A percentile compares a stretch with the other conserved stretches of the same genome.
These are phyloP conservation scores for Dendrostoma leiphaemia DNA, from an alignment of 2,329 filamentous ascomycete genomes.

Conservation along the genomic window DNA sequence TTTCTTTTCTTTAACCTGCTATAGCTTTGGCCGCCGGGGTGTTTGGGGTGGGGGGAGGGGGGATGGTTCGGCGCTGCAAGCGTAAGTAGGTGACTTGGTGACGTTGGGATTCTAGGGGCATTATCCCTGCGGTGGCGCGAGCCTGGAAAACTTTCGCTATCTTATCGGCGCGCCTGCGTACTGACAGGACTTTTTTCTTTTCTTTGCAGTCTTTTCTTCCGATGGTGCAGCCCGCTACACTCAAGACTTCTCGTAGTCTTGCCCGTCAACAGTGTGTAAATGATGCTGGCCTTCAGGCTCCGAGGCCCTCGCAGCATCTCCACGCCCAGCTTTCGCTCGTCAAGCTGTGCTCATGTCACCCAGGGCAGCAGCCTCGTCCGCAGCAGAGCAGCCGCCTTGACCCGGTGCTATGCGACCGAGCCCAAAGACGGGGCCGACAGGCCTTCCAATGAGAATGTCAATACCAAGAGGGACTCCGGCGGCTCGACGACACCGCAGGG, in stretches of 20 bases:
- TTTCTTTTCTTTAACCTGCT: too few species aligned
- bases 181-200: neutral
- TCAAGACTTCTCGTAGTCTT: neutral
- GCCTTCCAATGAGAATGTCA: neutral
- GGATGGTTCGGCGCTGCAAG: too few species aligned
- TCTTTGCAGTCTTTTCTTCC: neutral
- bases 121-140: conserved; percentile 11
- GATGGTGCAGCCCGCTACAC: neutral
- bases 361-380: neutral
- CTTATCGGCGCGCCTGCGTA: conserved; percentile 6
- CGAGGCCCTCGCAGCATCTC: conserved; percentile 16
- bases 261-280: conserved; percentile 3
- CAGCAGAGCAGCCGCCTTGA: neutral
- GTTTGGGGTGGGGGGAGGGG: too few species aligned
- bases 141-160: conserved; percentile 6
- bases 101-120: too few species aligned
- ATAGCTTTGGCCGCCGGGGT: too few species aligned
- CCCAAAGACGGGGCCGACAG: neutral
- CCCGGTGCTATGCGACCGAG: conserved; percentile 7
- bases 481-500: neutral
- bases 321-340: neutral
- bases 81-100: too few species aligned
- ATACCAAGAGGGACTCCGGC: neutral
- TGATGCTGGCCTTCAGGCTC: conserved; percentile 14
- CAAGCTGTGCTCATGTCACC: conserved; percentile 7